Percentiles rank a stretch among this genome's conserved stretches.
These are phyloP conservation scores for Bertia moriformis DNA, from an alignment of 2,329 filamentous ascomycete genomes.

Conservation along the genomic window DNA sequence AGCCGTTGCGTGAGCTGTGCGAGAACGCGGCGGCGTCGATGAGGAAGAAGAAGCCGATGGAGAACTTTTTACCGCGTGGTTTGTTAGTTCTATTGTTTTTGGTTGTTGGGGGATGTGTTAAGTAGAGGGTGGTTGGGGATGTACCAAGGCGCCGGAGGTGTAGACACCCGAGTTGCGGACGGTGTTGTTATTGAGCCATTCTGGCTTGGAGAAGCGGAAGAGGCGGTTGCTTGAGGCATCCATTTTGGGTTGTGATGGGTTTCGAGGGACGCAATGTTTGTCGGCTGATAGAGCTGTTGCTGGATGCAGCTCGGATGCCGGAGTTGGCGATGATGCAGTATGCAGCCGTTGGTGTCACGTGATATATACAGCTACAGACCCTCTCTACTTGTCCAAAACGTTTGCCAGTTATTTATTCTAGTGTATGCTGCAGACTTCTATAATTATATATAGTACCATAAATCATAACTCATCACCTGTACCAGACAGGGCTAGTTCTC, in stretches of 20 bases:
- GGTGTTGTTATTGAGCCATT: conserved; percentile 52
- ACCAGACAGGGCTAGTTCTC: conserved; percentile 13
- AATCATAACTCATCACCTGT: background rate
- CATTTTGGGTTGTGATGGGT: too few relatives aligned
- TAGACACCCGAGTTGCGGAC: conserved; percentile 53
- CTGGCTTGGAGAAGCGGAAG: conserved; percentile 53
- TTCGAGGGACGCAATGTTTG: too few relatives aligned
- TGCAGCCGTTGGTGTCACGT: too few relatives aligned
- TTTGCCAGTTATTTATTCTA: too few relatives aligned
- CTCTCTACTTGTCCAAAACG: too few relatives aligned
- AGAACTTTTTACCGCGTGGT: too few relatives aligned
- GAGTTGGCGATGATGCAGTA: too few relatives aligned
- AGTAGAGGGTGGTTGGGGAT: conserved; percentile 4
- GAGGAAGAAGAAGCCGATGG: conserved; percentile 55
- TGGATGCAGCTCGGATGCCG: too few relatives aligned
- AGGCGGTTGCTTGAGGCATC: conserved; percentile 36
- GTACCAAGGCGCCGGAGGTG: conserved; percentile 49
- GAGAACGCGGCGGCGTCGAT: conserved; percentile 53
- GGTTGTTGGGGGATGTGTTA: conserved; percentile 5
- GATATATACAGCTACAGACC: too few relatives aligned
- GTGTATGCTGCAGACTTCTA: too few relatives aligned
- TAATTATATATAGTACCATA: too few relatives aligned
- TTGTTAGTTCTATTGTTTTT: background rate
- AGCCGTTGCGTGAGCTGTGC: conserved; percentile 43
- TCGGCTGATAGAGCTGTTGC: too few relatives aligned